Percentiles rank a stretch among this genome's conserved stretches.
Evolutionary conservation across 805 yeast genomes (phyloP).

Genomic region (Kregervanrija fluxuum): DNA sequence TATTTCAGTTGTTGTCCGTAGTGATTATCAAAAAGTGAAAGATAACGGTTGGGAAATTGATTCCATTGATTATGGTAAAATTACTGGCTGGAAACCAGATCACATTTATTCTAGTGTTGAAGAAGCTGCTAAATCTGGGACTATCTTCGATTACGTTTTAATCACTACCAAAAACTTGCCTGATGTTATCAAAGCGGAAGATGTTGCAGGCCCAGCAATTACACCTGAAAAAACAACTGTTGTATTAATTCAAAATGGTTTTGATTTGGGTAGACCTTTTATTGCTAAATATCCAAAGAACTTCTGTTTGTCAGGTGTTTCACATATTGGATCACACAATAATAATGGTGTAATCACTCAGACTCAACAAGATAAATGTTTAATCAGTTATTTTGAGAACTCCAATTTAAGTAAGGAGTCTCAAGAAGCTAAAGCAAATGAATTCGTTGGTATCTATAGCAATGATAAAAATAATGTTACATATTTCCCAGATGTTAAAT

Average conservation of each 20-base stretch:
- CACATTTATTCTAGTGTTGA: conserved; percentile 28
- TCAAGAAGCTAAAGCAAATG: conserved; percentile 31
- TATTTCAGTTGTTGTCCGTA: conserved; percentile 53
- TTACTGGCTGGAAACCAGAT: conserved; percentile 49
- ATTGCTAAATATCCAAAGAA: conserved; percentile 42
- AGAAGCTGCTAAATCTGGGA: conserved; percentile 34
- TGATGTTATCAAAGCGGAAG: conserved; percentile 45
- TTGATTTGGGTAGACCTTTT: conserved; percentile 53
- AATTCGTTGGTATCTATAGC: conserved; percentile 39
- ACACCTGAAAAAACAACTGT: conserved; percentile 38
- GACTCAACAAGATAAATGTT: conserved; percentile 37
- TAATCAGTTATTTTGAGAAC: conserved; percentile 47
- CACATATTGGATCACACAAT: conserved; percentile 45
- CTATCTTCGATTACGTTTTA: conserved; percentile 45
- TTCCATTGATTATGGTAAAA: conserved; percentile 54
- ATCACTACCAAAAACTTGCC: conserved; percentile 57
- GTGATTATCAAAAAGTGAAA: conserved; percentile 44
- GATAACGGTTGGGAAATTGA: conserved; percentile 47
- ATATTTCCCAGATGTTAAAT: conserved; percentile 39
- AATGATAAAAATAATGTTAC: conserved; percentile 35
- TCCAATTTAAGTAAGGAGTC: conserved; percentile 24
- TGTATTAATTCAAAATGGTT: conserved; percentile 59
- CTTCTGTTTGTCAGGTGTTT: conserved; percentile 53
- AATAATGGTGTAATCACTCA: conserved; percentile 31
- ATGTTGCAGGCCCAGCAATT: conserved; percentile 44